Base-by-base conservation (phyloP, 805 yeast species). In the Starmerella asiatica region DNA sequence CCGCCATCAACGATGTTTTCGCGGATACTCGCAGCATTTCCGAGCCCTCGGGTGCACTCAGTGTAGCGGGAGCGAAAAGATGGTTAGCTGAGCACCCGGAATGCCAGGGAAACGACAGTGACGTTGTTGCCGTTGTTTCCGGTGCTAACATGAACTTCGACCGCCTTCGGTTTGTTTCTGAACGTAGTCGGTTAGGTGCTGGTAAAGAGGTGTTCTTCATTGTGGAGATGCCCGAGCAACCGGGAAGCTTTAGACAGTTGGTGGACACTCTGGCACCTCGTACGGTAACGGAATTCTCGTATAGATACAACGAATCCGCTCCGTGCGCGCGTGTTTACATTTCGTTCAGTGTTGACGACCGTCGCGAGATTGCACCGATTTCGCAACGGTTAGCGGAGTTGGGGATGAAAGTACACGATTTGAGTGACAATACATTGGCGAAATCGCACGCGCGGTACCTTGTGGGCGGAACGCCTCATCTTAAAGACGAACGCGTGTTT, bases 81-180 rank as follows among this genome's bases (percentile, higher is more conserved):
- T 91, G 85, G 57, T 69, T 88, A 29, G 57, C 61, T 6, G 39
- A 39, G 39, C 47, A 20, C 51, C 79, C 82, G 7, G 82, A 79
- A 39, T 20, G 23, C 30, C 12, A 20, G 23, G 67, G 75, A 7
- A 36, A 18, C 3, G 62, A 67, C 36, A 71, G 76, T 47, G 75
- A 83, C 1, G 85, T 83, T 53, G 79, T 82, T 29, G 88, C 96
- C 5, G 70, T 91, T 18, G 67, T 91, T 41, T 79, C 93, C 17
- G 99, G 99, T 43, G 99, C 99, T 27, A 91, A 91, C 62, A 86
- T 91, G 94, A 88, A 93, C 64, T 91, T 91, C 57, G 98, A 88
- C 61, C 72, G 99, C 53, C 68, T 91, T 53, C 71, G 99, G 58
- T 91, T 91, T 60, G 96, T 91, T 17, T 75, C 94, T 43, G 99